Conservation (phyloP, 1,139 yeast species). For the Sugiyamaella paludigena region DNA sequence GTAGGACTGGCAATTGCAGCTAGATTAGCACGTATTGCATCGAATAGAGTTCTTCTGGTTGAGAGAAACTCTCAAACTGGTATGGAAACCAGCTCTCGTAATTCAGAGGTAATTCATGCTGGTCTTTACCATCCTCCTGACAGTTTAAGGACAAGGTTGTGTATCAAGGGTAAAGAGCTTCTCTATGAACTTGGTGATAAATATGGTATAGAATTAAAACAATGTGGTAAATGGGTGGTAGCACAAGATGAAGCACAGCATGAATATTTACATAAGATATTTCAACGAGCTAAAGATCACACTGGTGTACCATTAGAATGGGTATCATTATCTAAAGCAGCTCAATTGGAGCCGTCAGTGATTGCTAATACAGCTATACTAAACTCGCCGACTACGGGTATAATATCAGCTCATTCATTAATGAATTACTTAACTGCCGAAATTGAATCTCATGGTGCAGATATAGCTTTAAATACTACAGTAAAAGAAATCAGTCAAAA, state of each 20-base stretch:
- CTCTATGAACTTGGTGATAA: constrained; percentile 54
- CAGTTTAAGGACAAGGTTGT: constrained; percentile 63
- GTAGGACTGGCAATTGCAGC: constrained; percentile 84
- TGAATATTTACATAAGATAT: constrained; percentile 54
- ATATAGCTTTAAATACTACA: constrained; percentile 59
- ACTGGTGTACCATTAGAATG: constrained; percentile 58
- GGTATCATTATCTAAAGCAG: constrained; percentile 47
- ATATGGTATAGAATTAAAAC: constrained; percentile 53
- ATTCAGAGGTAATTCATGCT: constrained; percentile 91
- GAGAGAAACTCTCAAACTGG: constrained; percentile 70
- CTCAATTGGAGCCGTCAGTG: constrained; percentile 60
- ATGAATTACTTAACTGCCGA: constrained; percentile 57
- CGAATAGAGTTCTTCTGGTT: constrained; percentile 56
- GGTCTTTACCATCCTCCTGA: constrained; percentile 77
- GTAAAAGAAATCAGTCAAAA: constrained; percentile 47
- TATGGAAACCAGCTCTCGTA: constrained; percentile 78
- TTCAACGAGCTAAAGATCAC: constrained; percentile 44
- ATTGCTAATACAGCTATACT: constrained; percentile 60
- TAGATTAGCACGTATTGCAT: constrained; percentile 48
- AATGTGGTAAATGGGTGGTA: constrained; percentile 87
- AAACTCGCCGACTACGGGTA: constrained; percentile 83
- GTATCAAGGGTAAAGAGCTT: constrained; percentile 69
- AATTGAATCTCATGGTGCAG: constrained; percentile 59
- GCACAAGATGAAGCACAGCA: constrained; percentile 70
- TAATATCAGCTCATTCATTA: constrained; percentile 74